These are phyloP conservation scores for Starmerella vitae DNA, from an alignment of 805 yeast genomes.

Conservation along the genomic window DNA sequence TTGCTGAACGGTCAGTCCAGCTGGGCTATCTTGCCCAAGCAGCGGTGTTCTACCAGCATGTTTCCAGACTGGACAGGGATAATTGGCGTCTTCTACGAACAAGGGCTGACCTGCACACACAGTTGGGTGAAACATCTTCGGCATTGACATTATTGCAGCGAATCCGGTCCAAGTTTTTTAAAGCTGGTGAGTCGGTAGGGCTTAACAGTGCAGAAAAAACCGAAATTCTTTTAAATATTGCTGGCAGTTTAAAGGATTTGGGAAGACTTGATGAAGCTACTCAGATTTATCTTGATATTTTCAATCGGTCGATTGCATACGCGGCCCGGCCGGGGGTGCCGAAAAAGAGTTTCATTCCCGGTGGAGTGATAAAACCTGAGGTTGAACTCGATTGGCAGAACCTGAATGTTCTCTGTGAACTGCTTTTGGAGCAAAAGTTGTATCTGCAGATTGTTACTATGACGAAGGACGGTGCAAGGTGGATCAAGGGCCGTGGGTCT, in stretches of 20 bases:
- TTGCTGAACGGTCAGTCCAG: constrained; percentile 68
- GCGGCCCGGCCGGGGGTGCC: neutral
- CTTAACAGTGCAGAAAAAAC: constrained; percentile 37
- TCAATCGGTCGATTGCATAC: constrained; percentile 16
- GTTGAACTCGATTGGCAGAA: constrained; percentile 70
- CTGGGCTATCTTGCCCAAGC: constrained; percentile 52
- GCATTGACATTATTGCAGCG: constrained; percentile 23
- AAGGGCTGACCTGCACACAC: constrained; percentile 37
- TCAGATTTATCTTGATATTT: constrained; percentile 16
- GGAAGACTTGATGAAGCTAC: constrained; percentile 18
- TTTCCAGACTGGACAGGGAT: constrained; percentile 70
- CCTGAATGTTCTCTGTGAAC: constrained; percentile 67
- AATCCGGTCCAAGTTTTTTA: constrained; percentile 17
- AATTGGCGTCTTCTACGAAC: constrained; percentile 68
- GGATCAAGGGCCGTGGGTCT: constrained; percentile 59
- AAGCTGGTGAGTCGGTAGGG: constrained; percentile 5
- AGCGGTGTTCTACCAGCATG: constrained; percentile 54
- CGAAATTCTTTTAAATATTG: constrained; percentile 21
- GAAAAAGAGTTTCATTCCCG: neutral
- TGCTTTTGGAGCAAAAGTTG: constrained; percentile 40
- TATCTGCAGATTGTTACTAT: constrained; percentile 33
- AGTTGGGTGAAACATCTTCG: constrained; percentile 19
- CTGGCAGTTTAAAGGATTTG: constrained; percentile 13
- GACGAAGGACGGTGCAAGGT: constrained; percentile 60
- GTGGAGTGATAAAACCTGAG: constrained; percentile 17